Evolutionary conservation across 2,329 filamentous ascomycete genomes (phyloP).

Genomic region (Penicillium crustosum): DNA sequence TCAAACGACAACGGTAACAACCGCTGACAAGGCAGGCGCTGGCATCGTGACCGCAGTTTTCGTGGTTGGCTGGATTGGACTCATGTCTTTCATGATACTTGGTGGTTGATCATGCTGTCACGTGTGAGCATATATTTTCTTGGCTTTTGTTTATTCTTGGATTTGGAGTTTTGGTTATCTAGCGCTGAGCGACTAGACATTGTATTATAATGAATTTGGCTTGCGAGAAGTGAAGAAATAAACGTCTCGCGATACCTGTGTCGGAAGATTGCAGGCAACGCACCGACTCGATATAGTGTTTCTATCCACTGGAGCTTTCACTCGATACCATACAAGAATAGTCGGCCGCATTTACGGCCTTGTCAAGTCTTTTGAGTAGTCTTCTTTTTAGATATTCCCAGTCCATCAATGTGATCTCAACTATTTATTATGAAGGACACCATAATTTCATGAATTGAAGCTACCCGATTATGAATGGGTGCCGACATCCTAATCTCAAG

Average conservation of each 20-base stretch:
- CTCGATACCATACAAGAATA: too few relatives aligned
- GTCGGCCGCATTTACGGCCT: too few relatives aligned
- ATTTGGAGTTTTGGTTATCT: not conserved
- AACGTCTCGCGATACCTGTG: too few relatives aligned
- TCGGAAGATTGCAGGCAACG: not conserved
- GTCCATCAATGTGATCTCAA: too few relatives aligned
- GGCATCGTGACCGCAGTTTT: constrained; percentile 39
- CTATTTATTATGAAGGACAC: too few relatives aligned
- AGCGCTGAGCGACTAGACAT: not conserved
- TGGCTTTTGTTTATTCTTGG: not conserved
- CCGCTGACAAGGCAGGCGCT: constrained; percentile 40
- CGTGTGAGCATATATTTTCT: too few relatives aligned
- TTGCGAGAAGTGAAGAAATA: not conserved
- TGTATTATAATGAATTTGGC: not conserved
- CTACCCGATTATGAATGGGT: too few relatives aligned
- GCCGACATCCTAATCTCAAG: too few relatives aligned
- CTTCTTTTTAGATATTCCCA: too few relatives aligned
- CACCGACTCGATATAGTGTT: not conserved
- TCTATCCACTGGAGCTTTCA: not conserved
- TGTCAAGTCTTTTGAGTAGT: too few relatives aligned
- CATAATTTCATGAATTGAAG: too few relatives aligned
- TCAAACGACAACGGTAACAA: constrained; percentile 19
- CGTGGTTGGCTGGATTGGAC: constrained; percentile 28
- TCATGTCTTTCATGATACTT: constrained; percentile 37
- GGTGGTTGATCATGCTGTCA: constrained; percentile 16